Conservation (phyloP, 225 moss, liverwort and hornwort genomes). For the Bryoerythrophyllum caledonicum region DNA sequence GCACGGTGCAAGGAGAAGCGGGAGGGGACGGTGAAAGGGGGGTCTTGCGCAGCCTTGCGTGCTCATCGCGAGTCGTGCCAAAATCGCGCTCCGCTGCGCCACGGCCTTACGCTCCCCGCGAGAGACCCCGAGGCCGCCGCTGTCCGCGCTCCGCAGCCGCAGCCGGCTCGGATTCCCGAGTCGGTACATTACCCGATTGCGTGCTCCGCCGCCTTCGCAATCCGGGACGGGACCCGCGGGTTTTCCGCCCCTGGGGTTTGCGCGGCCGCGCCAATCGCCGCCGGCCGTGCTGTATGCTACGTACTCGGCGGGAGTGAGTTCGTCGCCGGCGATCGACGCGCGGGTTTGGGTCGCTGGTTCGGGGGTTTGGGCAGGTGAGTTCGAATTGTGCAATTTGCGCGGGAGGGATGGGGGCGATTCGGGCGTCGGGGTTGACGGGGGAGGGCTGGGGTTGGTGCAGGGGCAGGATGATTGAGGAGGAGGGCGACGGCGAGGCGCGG, state of each 20-base stretch:
- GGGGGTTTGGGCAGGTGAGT: background rate
- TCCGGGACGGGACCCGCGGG: background rate
- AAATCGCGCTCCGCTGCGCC: constrained; percentile 23
- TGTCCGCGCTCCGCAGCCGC: background rate
- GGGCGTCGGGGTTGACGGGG: background rate
- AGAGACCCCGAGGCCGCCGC: background rate
- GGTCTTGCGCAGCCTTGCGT: too few species aligned
- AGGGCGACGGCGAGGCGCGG: constrained; percentile 45
- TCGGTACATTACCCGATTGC: constrained; percentile 37
- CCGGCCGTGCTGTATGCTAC: background rate
- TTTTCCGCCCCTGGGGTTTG: constrained; percentile 32
- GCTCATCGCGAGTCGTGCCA: constrained; percentile 38
- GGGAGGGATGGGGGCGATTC: background rate
- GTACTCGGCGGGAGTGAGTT: constrained; percentile 3
- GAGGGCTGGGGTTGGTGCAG: background rate
- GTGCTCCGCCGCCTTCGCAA: background rate
- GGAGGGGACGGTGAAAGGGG: constrained; percentile 45
- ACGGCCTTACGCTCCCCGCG: constrained; percentile 41
- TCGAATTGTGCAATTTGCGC: background rate
- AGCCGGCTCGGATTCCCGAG: constrained; percentile 17
- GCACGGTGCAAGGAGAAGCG: too few species aligned
- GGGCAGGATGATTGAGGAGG: constrained; percentile 46
- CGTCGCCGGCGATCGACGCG: background rate
- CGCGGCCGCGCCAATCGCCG: background rate
- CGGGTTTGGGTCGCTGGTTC: constrained; percentile 1